phyloP scores from a whole-genome alignment of 1,284 basidiomycete genomes.

The Schizophyllum amplum region DNA sequence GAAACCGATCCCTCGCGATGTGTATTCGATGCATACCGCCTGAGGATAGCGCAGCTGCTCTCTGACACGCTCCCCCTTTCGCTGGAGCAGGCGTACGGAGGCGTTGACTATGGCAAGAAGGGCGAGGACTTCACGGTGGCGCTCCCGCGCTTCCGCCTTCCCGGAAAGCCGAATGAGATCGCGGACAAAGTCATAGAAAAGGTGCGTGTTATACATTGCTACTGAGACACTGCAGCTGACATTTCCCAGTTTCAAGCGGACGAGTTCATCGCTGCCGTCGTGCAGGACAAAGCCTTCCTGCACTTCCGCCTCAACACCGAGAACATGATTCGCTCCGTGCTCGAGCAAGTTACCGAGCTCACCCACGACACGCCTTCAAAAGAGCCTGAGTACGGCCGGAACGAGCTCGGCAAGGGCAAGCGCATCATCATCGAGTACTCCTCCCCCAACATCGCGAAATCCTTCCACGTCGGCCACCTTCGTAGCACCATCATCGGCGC shows the following conservation, averaged over 20 bases:
- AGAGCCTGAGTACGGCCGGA: slow-evolving; percentile 65
- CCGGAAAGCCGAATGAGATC: slow-evolving; percentile 76
- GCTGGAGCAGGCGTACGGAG: slow-evolving; percentile 71
- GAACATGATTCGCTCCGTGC: slow-evolving; percentile 69
- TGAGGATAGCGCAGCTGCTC: slow-evolving; percentile 75
- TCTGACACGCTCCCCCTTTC: slow-evolving; percentile 60
- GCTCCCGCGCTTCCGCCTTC: slow-evolving; percentile 83
- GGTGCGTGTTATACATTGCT: slow-evolving; percentile 51
- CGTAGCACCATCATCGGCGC: slow-evolving; percentile 97
- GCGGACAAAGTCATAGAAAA: slow-evolving; percentile 68
- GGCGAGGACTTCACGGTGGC: slow-evolving; percentile 91
- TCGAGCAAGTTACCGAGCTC: slow-evolving; percentile 75
- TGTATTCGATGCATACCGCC: slow-evolving; percentile 79
- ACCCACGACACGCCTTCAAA: slow-evolving; percentile 51
- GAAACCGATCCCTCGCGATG: slow-evolving; percentile 53
- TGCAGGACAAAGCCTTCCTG: slow-evolving; percentile 73
- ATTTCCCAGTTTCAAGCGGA: slow-evolving; percentile 55
- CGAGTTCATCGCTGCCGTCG: slow-evolving; percentile 58
- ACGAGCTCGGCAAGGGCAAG: slow-evolving; percentile 73
- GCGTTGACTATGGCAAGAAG: slow-evolving; percentile 88
- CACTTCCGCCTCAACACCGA: slow-evolving; percentile 71
- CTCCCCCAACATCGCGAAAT: slow-evolving; percentile 97
- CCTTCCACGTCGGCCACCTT: slow-evolving; percentile 96
- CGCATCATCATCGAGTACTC: slow-evolving; percentile 85
- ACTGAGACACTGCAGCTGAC: not conserved